Percentiles rank a stretch among this genome's conserved stretches.
phyloP scores from a whole-genome alignment of 2,329 filamentous ascomycete genomes.

The Periconia digitata region DNA sequence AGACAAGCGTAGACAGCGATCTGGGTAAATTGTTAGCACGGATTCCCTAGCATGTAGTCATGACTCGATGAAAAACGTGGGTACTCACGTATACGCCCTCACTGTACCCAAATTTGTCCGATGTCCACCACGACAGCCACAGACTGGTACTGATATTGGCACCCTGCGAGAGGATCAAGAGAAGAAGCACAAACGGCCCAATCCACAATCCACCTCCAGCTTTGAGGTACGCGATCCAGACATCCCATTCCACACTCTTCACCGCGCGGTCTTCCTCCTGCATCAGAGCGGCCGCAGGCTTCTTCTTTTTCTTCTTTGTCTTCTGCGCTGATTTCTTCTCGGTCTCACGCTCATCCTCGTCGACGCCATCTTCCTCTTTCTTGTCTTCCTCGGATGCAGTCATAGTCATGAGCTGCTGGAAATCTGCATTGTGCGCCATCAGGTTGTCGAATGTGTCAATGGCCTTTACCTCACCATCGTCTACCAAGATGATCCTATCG shows the following conservation, averaged over 20 bases:
- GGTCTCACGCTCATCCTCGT: slow-evolving; percentile 53
- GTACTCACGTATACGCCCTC: slow-evolving; percentile 70
- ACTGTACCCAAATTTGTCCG: slow-evolving; percentile 69
- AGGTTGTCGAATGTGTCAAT: slow-evolving; percentile 88
- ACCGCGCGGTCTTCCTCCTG: slow-evolving; percentile 72
- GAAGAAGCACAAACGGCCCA: slow-evolving; percentile 62
- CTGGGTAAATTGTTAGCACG: slow-evolving; percentile 40
- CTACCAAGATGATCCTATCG: slow-evolving; percentile 92
- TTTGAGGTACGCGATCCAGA: slow-evolving; percentile 75
- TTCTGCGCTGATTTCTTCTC: slow-evolving; percentile 60
- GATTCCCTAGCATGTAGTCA: slow-evolving; percentile 3
- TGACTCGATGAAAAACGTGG: background rate
- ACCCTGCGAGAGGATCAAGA: slow-evolving; percentile 74
- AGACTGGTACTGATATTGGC: slow-evolving; percentile 85
- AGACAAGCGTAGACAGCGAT: slow-evolving; percentile 71
- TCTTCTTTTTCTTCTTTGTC: slow-evolving; percentile 53
- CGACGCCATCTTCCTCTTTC: slow-evolving; percentile 51
- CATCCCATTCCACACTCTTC: slow-evolving; percentile 74
- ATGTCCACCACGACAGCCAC: slow-evolving; percentile 95
- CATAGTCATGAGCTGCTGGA: slow-evolving; percentile 80
- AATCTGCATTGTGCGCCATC: slow-evolving; percentile 75
- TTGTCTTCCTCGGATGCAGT: slow-evolving; percentile 65
- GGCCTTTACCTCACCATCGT: slow-evolving; percentile 79
- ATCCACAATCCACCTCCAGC: slow-evolving; percentile 73
- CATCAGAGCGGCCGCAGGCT: slow-evolving; percentile 63